These are phyloP conservation scores for Candida sonorensis DNA, from an alignment of 805 yeast species.

Conservation along the genomic window DNA sequence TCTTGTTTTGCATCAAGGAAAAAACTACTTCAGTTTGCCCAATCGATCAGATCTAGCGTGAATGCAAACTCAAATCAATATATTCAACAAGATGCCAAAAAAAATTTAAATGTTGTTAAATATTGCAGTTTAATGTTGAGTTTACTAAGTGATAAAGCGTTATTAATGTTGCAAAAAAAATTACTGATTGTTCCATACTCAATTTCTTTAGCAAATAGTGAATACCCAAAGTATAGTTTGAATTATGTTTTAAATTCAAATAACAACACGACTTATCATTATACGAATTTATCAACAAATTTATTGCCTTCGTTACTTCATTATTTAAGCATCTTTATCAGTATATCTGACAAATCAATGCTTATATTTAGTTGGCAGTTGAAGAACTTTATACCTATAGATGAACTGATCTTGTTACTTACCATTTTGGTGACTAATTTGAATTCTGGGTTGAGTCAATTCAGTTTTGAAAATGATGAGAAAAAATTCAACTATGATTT, in stretches of 20 bases:
- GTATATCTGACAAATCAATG: conserved; percentile 34
- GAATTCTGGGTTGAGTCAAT: conserved; percentile 27
- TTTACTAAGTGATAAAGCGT: conserved; percentile 51
- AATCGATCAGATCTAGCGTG: no score
- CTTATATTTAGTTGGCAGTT: conserved; percentile 51
- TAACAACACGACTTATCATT: conserved; percentile 31
- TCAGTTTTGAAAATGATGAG: no score
- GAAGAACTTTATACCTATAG: conserved; percentile 54
- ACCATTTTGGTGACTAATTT: conserved; percentile 48
- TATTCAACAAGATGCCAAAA: not conserved
- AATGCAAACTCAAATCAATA: no score
- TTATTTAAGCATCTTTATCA: conserved; percentile 47
- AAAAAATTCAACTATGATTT: conserved; percentile 24
- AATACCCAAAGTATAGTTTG: conserved; percentile 6
- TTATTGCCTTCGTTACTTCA: conserved; percentile 51
- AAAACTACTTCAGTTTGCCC: conserved; percentile 12
- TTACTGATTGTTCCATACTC: conserved; percentile 22
- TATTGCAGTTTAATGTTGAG: conserved; percentile 42
- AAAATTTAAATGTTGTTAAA: conserved; percentile 35
- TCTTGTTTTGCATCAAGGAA: conserved; percentile 44
- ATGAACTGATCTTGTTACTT: conserved; percentile 46
- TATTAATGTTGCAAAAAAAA: conserved; percentile 33
- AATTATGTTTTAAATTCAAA: conserved; percentile 9
- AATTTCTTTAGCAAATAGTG: conserved; percentile 1
- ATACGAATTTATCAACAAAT: conserved; percentile 45